Evolutionary conservation across 768 basidiomycete genomes (phyloP).

Genomic region (Pleurotus tuoliensis): DNA sequence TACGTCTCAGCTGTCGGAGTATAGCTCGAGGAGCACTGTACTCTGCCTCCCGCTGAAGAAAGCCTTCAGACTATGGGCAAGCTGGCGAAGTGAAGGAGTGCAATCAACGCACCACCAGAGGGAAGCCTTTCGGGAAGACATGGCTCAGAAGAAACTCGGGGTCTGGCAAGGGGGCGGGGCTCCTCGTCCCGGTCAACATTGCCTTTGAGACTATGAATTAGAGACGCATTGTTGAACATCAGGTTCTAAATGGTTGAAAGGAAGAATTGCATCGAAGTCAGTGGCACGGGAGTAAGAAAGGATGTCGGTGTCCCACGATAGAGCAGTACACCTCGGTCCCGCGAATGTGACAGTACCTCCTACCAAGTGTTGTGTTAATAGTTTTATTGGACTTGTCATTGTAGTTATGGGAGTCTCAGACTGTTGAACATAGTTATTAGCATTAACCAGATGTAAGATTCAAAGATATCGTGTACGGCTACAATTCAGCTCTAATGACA

Average conservation of each 20-base stretch:
- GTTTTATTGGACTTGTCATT: no score
- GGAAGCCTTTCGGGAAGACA: constrained; percentile 72
- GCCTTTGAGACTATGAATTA: no score
- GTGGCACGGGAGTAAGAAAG: neutral
- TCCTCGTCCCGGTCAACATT: neutral
- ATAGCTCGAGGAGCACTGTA: constrained; percentile 53
- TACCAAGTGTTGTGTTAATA: no score
- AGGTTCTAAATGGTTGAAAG: neutral
- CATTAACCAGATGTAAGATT: no score
- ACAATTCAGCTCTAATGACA: no score
- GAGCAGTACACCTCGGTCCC: no score
- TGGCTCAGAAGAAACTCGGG: constrained; percentile 41
- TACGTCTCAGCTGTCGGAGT: constrained; percentile 47
- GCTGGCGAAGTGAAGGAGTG: constrained; percentile 8
- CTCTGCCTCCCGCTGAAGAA: constrained; percentile 70
- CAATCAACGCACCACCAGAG: constrained; percentile 44
- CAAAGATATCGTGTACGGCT: no score
- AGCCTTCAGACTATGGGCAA: constrained; percentile 40
- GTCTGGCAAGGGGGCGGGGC: constrained; percentile 19
- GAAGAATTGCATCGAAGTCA: neutral
- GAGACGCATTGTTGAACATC: neutral
- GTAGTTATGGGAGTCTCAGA: no score
- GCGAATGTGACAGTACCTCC: no score
- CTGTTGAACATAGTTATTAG: no score
- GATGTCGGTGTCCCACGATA: no score